Conservation (phyloP, 2,329 filamentous ascomycete species). For the Cytospora leucostoma region DNA sequence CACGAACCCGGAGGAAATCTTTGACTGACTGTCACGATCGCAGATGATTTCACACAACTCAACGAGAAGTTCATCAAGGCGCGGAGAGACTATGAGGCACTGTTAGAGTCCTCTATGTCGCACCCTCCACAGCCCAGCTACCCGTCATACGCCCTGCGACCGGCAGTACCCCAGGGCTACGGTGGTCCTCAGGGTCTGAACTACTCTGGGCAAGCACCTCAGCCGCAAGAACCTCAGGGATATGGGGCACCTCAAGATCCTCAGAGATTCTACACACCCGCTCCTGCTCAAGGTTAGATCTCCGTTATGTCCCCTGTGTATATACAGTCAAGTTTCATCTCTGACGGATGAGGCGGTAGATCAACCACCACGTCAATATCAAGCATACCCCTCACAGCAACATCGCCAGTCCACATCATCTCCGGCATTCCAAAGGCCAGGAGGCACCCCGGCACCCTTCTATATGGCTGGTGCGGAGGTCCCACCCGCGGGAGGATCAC, state of each 20-base stretch:
- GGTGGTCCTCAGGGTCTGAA: conserved; percentile 34
- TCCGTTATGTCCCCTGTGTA: conserved; percentile 16
- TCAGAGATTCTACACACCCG: conserved; percentile 69
- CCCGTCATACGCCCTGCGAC: conserved; percentile 64
- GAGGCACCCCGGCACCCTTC: conserved; percentile 60
- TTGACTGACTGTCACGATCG: conserved; percentile 21
- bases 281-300: conserved; percentile 47
- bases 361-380: conserved; percentile 46
- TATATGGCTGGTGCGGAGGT: conserved; percentile 64
- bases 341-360: conserved; percentile 22
- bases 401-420: conserved; percentile 48
- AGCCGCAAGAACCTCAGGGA: conserved; percentile 12
- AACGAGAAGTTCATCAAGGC: conserved; percentile 99
- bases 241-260: conserved; percentile 51
- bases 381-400: conserved; percentile 31
- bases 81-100: conserved; percentile 88
- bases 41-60: conserved; percentile 96
- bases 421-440: conserved; percentile 57
- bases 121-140: conserved; percentile 83
- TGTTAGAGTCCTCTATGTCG: conserved; percentile 96
- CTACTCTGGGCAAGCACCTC: conserved; percentile 22
- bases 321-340: conserved; percentile 5
- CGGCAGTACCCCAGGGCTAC: conserved; percentile 50
- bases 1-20: too few species aligned
- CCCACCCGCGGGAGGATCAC: conserved; percentile 30